These are phyloP conservation scores for Neolentinus lepideus DNA, from an alignment of 1,284 basidiomycete genomes.

Conservation along the genomic window DNA sequence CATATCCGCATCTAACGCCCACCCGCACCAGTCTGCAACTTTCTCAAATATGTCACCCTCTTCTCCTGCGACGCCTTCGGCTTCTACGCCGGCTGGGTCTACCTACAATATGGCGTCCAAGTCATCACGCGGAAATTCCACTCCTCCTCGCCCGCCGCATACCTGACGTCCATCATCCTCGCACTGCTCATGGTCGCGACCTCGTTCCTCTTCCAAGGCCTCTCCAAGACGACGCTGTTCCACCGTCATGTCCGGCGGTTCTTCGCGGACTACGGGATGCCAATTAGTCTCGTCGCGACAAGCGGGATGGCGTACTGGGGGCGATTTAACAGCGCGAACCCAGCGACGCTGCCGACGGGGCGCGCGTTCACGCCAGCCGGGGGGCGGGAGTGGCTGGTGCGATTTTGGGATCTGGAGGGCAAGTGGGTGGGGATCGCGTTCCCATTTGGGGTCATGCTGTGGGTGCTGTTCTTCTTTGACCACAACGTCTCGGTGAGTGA, in stretches of 20 bases:
- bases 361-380: conserved; percentile 70
- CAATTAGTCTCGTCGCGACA: conserved; percentile 68
- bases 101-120: conserved; percentile 87
- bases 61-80: conserved; percentile 95
- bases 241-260: conserved; percentile 71
- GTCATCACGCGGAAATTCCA: conserved; percentile 70
- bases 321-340: conserved; percentile 56
- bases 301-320: conserved; percentile 86
- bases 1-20: no score
- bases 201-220: conserved; percentile 66
- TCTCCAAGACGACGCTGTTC: conserved; percentile 60
- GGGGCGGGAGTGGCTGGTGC: conserved; percentile 79
- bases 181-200: conserved; percentile 71
- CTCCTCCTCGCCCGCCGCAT: conserved; percentile 26
- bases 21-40: conserved; percentile 61
- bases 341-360: conserved; percentile 62
- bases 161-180: conserved; percentile 70
- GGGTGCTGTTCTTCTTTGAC: conserved; percentile 73
- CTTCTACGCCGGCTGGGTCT: conserved; percentile 85
- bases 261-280: conserved; percentile 86
- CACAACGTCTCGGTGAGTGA: conserved; percentile 77
- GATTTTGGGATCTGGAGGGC: conserved; percentile 85
- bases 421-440: conserved; percentile 87
- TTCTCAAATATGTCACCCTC: conserved; percentile 81
- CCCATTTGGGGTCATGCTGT: conserved; percentile 65